Percentiles rank a stretch among this genome's conserved stretches.
Evolutionary conservation across 2,329 filamentous ascomycete genomes (phyloP).

Genomic region (Trichoderma breve): DNA sequence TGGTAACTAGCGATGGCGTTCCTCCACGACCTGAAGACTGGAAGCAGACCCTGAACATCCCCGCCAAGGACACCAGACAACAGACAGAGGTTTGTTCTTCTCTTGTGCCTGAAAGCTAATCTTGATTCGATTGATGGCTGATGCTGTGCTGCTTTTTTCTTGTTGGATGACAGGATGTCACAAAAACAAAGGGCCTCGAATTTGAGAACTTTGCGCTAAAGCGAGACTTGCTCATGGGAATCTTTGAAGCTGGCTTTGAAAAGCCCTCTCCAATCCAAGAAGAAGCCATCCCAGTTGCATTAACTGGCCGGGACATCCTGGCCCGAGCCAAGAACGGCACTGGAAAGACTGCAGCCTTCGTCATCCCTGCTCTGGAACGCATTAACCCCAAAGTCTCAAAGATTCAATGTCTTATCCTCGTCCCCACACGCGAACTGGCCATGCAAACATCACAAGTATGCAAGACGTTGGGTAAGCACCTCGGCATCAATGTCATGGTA

Average conservation of each 20-base stretch:
- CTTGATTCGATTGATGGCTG: slow-evolving; percentile 23
- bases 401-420: slow-evolving; percentile 93
- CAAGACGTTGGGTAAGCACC: slow-evolving; percentile 96
- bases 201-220: slow-evolving; percentile 97
- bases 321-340: slow-evolving; percentile 98
- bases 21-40: slow-evolving; percentile 58
- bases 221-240: slow-evolving; percentile 95
- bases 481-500: slow-evolving; percentile 98
- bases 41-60: slow-evolving; percentile 71
- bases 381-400: slow-evolving; percentile 97
- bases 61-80: slow-evolving; percentile 70
- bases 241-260: slow-evolving; percentile 98
- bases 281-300: slow-evolving; percentile 94
- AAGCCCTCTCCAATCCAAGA: slow-evolving; percentile 99
- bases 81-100: slow-evolving; percentile 67
- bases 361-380: slow-evolving; percentile 90
- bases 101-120: slow-evolving; percentile 2
- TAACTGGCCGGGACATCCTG: slow-evolving; percentile 92
- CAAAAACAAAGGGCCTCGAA: slow-evolving; percentile 93
- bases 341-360: slow-evolving; percentile 96
- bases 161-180: slow-evolving; percentile 71
- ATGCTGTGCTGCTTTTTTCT: slow-evolving; percentile 20
- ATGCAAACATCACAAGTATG: slow-evolving; percentile 99
- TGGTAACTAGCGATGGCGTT: slow-evolving; percentile 41
- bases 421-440: slow-evolving; percentile 93